Evolutionary conservation across 2,329 filamentous ascomycete species (phyloP).

Genomic region (Nannizziopsis barbatae): DNA sequence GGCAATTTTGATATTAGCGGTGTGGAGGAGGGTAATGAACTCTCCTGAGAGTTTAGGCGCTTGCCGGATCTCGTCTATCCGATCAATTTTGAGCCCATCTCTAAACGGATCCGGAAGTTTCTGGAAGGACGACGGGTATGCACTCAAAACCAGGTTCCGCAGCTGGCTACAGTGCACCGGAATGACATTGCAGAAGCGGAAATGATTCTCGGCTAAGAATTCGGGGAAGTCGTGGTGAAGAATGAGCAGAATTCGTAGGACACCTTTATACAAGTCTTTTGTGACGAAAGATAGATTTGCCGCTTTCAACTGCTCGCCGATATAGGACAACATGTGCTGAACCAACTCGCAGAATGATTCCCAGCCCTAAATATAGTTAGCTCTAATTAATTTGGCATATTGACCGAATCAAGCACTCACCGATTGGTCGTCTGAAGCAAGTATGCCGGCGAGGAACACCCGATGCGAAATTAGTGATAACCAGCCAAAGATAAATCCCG

Average conservation of each 20-base stretch:
- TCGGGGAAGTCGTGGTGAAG: constrained; percentile 92
- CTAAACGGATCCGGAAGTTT: constrained; percentile 66
- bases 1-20: constrained; percentile 43
- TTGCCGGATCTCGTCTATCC: constrained; percentile 61
- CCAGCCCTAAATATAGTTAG: constrained; percentile 50
- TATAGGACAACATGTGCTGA: constrained; percentile 58
- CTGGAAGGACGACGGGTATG: constrained; percentile 57
- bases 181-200: constrained; percentile 67
- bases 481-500: constrained; percentile 80
- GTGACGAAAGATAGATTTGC: constrained; percentile 56
- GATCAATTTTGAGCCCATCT: constrained; percentile 62
- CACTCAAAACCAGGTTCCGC: constrained; percentile 76
- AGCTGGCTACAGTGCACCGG: constrained; percentile 77
- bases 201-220: constrained; percentile 79
- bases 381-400: neutral
- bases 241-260: constrained; percentile 69
- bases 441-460: constrained; percentile 66
- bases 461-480: constrained; percentile 71
- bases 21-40: constrained; percentile 39
- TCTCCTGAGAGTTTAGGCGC: constrained; percentile 56
- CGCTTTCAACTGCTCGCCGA: constrained; percentile 69
- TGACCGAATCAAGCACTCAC: constrained; percentile 18
- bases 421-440: constrained; percentile 53
- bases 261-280: constrained; percentile 74
- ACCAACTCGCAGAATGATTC: constrained; percentile 61